Evolutionary conservation across 768 basidiomycete genomes (phyloP).

Genomic region (Boletus huronensis): DNA sequence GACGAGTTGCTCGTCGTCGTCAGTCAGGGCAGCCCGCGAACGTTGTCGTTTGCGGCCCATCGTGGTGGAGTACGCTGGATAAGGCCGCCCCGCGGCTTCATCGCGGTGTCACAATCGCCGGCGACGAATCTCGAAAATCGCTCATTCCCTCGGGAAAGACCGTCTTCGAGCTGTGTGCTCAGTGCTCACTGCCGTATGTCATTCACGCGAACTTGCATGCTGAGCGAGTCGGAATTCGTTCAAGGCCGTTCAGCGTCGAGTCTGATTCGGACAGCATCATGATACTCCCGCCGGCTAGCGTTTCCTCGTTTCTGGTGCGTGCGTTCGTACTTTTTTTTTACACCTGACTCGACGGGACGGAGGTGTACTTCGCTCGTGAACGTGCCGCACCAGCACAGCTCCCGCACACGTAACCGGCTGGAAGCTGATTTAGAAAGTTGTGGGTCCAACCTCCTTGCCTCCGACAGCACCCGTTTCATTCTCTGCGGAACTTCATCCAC

Average conservation of each 20-base stretch:
- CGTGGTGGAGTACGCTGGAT: constrained; percentile 10
- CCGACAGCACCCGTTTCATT: neutral
- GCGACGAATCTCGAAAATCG: neutral
- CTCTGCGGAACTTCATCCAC: neutral
- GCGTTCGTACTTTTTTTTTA: neutral
- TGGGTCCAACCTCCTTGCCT: constrained; percentile 8
- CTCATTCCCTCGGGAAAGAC: too few species aligned
- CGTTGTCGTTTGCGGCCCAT: constrained; percentile 47
- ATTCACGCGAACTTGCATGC: neutral
- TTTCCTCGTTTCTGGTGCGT: neutral
- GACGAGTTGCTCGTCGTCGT: constrained; percentile 26
- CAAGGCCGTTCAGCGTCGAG: too few species aligned
- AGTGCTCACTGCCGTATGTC: neutral
- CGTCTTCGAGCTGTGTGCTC: neutral
- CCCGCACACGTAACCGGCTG: neutral
- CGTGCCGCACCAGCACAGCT: too few species aligned
- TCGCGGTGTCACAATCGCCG: constrained; percentile 3
- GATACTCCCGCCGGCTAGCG: neutral
- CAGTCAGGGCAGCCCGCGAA: constrained; percentile 36
- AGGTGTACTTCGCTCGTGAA: too few species aligned
- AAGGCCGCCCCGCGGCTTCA: constrained; percentile 3
- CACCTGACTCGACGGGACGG: neutral
- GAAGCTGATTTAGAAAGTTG: constrained; percentile 5
- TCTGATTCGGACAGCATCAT: neutral
- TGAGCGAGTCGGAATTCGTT: neutral